These are phyloP conservation scores for Cymbidium sinense DNA, from an alignment of 106 monocot genomes.

Conservation along the genomic window DNA sequence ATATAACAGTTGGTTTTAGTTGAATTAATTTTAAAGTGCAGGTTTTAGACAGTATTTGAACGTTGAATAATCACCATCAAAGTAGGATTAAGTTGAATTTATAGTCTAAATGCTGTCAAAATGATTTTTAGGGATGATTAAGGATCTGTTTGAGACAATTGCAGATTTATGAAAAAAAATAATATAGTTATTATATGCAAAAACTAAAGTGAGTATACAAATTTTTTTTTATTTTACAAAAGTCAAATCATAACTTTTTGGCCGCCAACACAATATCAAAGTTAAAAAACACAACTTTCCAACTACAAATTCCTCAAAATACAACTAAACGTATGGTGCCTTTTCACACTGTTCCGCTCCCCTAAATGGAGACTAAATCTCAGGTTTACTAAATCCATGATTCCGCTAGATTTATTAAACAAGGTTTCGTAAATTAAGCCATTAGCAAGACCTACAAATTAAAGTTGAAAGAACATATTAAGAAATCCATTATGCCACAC, in stretches of 20 bases:
- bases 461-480: not conserved
- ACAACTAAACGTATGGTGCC: too few species aligned
- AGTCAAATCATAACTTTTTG: too few species aligned
- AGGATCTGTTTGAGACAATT: not conserved
- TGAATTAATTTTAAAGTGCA: not conserved
- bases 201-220: too few species aligned
- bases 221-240: too few species aligned
- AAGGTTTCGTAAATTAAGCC: not conserved
- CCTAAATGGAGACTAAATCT: not conserved
- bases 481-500: not conserved
- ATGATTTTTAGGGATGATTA: not conserved
- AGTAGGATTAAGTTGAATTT: not conserved
- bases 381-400: not conserved
- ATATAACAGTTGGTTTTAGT: not conserved
- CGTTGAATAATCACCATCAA: not conserved
- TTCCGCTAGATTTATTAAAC: not conserved
- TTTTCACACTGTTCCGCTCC: too few species aligned
- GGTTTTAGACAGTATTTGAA: not conserved
- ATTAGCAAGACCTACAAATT: not conserved
- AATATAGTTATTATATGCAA: too few species aligned
- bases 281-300: too few species aligned
- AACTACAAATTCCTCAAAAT: too few species aligned
- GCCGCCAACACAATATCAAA: too few species aligned
- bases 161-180: too few species aligned
- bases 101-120: not conserved